Evolutionary conservation across 441 rosid genomes (phyloP).

Genomic region (Bruguiera hainesii): DNA sequence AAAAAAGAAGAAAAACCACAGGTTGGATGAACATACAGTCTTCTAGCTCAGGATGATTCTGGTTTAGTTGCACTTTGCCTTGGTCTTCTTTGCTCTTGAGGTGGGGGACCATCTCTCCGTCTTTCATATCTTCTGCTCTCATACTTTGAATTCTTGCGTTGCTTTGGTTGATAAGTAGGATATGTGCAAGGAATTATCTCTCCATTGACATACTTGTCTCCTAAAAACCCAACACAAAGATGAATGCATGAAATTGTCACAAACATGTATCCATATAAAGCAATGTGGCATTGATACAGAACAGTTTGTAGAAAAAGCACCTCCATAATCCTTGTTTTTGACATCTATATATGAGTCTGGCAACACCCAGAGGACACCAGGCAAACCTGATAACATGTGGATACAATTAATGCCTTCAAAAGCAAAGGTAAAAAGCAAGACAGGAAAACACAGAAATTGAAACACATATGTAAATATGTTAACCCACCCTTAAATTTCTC

Average conservation of each 20-base stretch:
- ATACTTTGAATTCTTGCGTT: constrained; percentile 52
- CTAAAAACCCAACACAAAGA: constrained; percentile 26
- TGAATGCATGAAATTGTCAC: no score
- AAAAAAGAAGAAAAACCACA: background rate
- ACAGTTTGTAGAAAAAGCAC: constrained; percentile 22
- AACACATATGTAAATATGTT: background rate
- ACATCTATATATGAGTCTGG: constrained; percentile 97
- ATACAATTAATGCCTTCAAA: background rate
- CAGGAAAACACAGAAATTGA: background rate
- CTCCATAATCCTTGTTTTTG: constrained; percentile 99
- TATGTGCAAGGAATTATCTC: constrained; percentile 88
- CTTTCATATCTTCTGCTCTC: constrained; percentile 74
- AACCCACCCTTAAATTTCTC: constrained; percentile 87
- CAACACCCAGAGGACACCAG: constrained; percentile 97
- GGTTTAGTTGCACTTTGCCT: constrained; percentile 48
- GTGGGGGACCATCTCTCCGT: constrained; percentile 82
- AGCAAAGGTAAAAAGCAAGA: background rate
- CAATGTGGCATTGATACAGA: background rate
- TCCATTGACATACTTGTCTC: constrained; percentile 92
- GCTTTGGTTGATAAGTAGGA: constrained; percentile 93
- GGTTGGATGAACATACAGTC: background rate
- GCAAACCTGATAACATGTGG: constrained; percentile 54
- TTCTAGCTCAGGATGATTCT: constrained; percentile 42
- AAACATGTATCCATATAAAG: background rate
- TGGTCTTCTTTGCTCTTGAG: constrained; percentile 57